Evolutionary conservation across 306 rosid genomes (phyloP).

Genomic region (Quercus cerris): DNA sequence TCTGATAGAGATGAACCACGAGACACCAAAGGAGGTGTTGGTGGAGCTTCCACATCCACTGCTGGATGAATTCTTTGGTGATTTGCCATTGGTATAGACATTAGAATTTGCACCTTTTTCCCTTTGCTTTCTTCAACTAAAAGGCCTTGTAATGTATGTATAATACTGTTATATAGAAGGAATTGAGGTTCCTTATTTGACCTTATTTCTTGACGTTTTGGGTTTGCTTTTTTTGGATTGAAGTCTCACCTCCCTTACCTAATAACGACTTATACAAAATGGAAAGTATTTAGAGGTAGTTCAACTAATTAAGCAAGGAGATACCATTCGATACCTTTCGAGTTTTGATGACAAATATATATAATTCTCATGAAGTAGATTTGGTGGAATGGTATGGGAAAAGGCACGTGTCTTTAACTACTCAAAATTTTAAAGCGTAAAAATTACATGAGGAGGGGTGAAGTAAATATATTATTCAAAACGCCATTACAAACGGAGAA

Average conservation of each 20-base stretch:
- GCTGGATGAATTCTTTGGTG: conserved; percentile 70
- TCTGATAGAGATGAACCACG: conserved; percentile 34
- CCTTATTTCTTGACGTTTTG: conserved; percentile 14
- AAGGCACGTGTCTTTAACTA: conserved; percentile 15
- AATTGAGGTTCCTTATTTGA: conserved; percentile 18
- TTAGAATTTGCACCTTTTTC: not conserved
- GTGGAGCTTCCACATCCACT: conserved; percentile 37
- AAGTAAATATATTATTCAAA: too few species aligned
- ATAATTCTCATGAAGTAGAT: too few species aligned
- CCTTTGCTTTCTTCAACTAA: not conserved
- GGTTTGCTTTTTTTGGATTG: conserved; percentile 1
- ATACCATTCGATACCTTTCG: not conserved
- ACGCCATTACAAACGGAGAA: too few species aligned
- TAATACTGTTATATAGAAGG: not conserved
- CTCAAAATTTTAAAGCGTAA: not conserved
- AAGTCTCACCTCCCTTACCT: conserved; percentile 59
- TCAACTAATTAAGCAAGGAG: conserved; percentile 39
- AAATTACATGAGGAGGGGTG: not conserved
- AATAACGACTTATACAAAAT: conserved; percentile 15
- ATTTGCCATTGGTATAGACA: conserved; percentile 47
- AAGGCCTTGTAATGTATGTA: not conserved
- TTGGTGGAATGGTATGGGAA: too few species aligned
- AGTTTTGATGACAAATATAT: too few species aligned
- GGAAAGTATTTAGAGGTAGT: conserved; percentile 28
- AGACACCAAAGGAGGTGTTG: conserved; percentile 30